A percentile compares a stretch with the other conserved stretches of the same genome.
phyloP scores from a whole-genome alignment of 768 basidiomycete species.

The Rubroboletus pulcherrimus region DNA sequence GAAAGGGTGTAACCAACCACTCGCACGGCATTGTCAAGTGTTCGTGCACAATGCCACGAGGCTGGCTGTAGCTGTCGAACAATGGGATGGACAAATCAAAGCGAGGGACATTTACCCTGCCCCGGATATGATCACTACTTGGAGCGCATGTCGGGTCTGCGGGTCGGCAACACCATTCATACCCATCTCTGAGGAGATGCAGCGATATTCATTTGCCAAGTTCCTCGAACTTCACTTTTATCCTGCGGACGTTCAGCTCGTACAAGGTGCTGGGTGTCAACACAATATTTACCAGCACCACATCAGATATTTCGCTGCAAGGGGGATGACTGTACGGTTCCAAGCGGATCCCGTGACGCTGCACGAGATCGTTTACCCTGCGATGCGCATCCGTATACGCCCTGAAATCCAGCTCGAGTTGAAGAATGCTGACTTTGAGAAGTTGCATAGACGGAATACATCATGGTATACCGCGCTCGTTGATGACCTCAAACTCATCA shows the following conservation, averaged over 20 bases:
- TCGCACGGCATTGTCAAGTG: slow-evolving; percentile 83
- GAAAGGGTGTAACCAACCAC: slow-evolving; percentile 79
- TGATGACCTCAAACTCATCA: slow-evolving; percentile 72
- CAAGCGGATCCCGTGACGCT: slow-evolving; percentile 79
- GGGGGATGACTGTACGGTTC: slow-evolving; percentile 84
- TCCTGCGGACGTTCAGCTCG: slow-evolving; percentile 77
- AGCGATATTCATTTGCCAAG: slow-evolving; percentile 91
- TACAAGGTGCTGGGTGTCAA: slow-evolving; percentile 85
- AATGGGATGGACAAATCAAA: slow-evolving; percentile 78
- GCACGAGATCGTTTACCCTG: slow-evolving; percentile 87
- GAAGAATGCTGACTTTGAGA: slow-evolving; percentile 88
- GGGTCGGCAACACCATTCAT: slow-evolving; percentile 83
- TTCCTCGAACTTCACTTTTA: slow-evolving; percentile 97
- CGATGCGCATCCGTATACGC: slow-evolving; percentile 78
- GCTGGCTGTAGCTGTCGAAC: slow-evolving; percentile 82
- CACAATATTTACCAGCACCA: slow-evolving; percentile 96
- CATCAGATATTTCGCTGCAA: slow-evolving; percentile 82
- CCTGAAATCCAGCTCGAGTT: slow-evolving; percentile 85
- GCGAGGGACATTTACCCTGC: slow-evolving; percentile 53
- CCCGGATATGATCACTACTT: slow-evolving; percentile 82
- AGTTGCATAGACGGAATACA: slow-evolving; percentile 65
- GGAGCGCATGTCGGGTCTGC: slow-evolving; percentile 82
- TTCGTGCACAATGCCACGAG: slow-evolving; percentile 86
- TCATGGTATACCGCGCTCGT: slow-evolving; percentile 73
- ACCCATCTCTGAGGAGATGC: slow-evolving; percentile 87